Base-by-base conservation (phyloP, 1,139 yeast genomes). In the Hansenula lynferdii region DNA sequence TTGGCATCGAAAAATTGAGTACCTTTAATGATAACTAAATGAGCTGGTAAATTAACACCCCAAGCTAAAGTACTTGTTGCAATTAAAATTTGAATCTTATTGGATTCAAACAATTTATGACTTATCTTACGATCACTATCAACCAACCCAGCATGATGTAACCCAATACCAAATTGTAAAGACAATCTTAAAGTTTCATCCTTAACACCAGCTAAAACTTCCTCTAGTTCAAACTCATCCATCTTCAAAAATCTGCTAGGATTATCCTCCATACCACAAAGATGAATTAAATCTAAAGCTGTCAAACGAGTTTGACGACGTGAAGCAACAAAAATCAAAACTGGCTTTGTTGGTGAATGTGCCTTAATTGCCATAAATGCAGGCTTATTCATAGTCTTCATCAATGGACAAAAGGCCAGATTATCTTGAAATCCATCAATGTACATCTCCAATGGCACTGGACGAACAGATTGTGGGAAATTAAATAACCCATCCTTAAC, bases 331-430 rank as follows among this genome's bases (percentile, higher is more conserved):
- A 94, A 94, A 23, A 94, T 83, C 51, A 94, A 72, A 0, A 86
- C 96, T 0, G 99, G 98, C 58, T 92, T 92, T 8, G 70, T 67
- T 1, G 97, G 97, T 0, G 97, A 87, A 57, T 94, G 97, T 43
- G 89, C 90, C 57, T 90, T 89, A 49, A 94, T 92, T 0, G 98
- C 97, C 83, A 85, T 78, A 53, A 87, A 94, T 0, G 97, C 95
- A 1, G 99, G 98, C 53, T 89, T 89, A 61, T 94, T 94, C 99
- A 94, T 94, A 0, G 94, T 83, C 60, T 89, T 90, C 98, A 94
- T 94, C 51, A 92, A 70, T 1, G 97, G 96, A 56, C 95, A 83
- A 57, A 90, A 92, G 0, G 96, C 96, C 47, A 90, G 67, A 53
- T 89, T 89, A 53, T 92, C 97, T 3, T 95, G 96, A 57, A 89